Evolutionary conservation across 306 rosid species (phyloP).

Genomic region (Casuarina equisetifolia): DNA sequence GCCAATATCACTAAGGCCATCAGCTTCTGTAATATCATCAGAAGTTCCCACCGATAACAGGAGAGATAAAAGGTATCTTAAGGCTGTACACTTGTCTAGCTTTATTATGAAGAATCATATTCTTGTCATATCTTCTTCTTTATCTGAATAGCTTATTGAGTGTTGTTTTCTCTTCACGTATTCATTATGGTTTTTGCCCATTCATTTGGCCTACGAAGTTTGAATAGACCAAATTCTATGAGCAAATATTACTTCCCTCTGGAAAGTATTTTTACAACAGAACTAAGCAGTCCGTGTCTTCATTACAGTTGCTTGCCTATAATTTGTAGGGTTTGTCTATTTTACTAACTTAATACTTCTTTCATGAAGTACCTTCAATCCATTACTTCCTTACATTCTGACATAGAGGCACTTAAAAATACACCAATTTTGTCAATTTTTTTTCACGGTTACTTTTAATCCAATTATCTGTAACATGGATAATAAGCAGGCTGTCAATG

Average conservation of each 20-base stretch:
- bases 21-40: conserved; percentile 33
- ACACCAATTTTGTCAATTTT: background rate
- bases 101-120: conserved; percentile 7
- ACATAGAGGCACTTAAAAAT: background rate
- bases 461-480: conserved; percentile 30
- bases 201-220: background rate
- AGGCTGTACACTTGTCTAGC: background rate
- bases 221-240: background rate
- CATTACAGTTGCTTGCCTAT: background rate
- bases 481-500: conserved; percentile 64
- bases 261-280: background rate
- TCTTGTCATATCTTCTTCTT: background rate
- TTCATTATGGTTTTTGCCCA: background rate
- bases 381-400: background rate
- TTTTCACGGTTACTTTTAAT: background rate
- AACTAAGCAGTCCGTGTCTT: background rate
- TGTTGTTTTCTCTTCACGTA: background rate
- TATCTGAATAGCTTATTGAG: background rate
- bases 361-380: background rate
- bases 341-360: background rate
- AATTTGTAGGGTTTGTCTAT: background rate
- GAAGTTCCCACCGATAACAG: conserved; percentile 41
- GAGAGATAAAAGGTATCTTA: conserved; percentile 67
- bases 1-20: conserved; percentile 67
- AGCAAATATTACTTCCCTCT: background rate